Conservation (phyloP, 1,284 basidiomycete genomes). For the Lignosus rhinocerotis region DNA sequence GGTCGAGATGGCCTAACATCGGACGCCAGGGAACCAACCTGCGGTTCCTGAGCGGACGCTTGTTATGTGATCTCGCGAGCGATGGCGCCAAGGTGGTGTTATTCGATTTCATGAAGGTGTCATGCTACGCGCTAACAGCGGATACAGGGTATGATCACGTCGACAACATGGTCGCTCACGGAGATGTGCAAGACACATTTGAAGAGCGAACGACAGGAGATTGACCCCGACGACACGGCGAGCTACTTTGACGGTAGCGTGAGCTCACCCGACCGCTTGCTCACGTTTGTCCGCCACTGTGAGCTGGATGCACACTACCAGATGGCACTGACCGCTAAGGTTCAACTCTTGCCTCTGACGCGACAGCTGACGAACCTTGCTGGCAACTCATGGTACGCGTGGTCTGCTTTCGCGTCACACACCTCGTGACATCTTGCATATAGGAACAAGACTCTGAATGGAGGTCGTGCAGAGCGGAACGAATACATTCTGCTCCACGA, state of each 20-base stretch:
- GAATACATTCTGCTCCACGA: constrained; percentile 99
- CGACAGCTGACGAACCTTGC: constrained; percentile 96
- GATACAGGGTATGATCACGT: constrained; percentile 85
- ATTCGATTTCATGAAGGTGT: background rate
- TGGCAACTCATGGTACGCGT: constrained; percentile 88
- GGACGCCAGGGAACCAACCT: constrained; percentile 86
- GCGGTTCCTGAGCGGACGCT: constrained; percentile 81
- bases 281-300: constrained; percentile 90
- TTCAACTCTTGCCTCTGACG: constrained; percentile 88
- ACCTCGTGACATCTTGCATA: background rate
- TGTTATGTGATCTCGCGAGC: constrained; percentile 92
- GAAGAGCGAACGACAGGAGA: constrained; percentile 83
- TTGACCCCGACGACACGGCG: constrained; percentile 94
- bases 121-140: too few species aligned
- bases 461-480: constrained; percentile 96
- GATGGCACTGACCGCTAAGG: constrained; percentile 91
- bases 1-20: constrained; percentile 81
- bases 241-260: constrained; percentile 88
- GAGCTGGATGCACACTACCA: constrained; percentile 95
- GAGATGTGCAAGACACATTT: constrained; percentile 96
- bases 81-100: constrained; percentile 85
- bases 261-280: constrained; percentile 74
- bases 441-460: constrained; percentile 94
- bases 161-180: constrained; percentile 96
- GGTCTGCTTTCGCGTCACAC: background rate